phyloP scores from a whole-genome alignment of 768 basidiomycete species.

The Mycena olivaceomarginata region DNA sequence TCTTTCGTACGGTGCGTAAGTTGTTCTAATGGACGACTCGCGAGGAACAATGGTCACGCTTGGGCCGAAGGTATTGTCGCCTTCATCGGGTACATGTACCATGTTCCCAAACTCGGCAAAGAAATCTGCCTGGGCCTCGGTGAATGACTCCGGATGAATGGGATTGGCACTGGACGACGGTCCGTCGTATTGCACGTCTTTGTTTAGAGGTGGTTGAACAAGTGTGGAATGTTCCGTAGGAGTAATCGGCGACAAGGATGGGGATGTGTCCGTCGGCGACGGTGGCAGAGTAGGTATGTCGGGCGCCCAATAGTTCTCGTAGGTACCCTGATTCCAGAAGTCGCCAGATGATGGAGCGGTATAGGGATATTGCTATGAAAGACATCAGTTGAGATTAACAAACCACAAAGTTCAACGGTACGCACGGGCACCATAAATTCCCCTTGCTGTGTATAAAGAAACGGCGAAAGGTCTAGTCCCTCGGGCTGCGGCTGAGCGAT shows the following conservation, averaged over 20 bases:
- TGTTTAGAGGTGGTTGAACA: neutral
- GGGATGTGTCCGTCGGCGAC: constrained; percentile 6
- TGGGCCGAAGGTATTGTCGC: neutral
- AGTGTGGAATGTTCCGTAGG: neutral
- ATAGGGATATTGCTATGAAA: constrained; percentile 5
- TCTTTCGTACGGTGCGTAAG: constrained; percentile 1
- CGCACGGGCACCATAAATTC: neutral
- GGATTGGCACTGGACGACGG: neutral
- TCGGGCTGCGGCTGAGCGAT: neutral
- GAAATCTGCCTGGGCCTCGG: neutral
- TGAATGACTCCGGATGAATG: neutral
- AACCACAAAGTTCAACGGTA: neutral
- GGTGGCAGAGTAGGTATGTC: neutral
- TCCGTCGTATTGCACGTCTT: neutral
- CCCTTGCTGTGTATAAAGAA: constrained; percentile 1
- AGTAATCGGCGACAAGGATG: constrained; percentile 15
- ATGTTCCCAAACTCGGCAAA: constrained; percentile 20
- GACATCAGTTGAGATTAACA: neutral
- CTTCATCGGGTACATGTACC: neutral
- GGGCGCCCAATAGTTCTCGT: constrained; percentile 1
- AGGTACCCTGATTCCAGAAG: neutral
- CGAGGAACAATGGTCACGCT: constrained; percentile 6
- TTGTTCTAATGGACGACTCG: constrained; percentile 28
- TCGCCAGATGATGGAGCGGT: neutral
- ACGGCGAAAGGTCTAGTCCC: neutral